Evolutionary conservation across 371 early-diverging fungal species (phyloP), one percentile per base, ranked within the genome.

Genomic region (Batrachochytrium dendrobatidis): DNA sequence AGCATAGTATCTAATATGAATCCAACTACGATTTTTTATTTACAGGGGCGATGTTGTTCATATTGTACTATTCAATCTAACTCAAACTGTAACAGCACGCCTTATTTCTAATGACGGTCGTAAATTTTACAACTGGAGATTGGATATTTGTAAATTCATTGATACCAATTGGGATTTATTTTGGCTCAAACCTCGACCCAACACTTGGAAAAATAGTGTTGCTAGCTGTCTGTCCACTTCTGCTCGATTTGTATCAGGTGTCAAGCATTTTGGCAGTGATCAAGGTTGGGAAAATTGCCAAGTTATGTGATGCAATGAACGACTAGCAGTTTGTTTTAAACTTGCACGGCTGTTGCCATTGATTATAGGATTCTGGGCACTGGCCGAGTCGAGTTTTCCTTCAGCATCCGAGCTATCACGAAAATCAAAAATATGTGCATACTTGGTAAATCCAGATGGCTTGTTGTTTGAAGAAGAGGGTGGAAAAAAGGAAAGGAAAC

Each of bases 91-190:
- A 26, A 56, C 48, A 29, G 53, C 45, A 24, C 50, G 53, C 20
- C 25, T 24, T 26, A 50, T 48, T n/a, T 55, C 65, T 31, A 48
- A 30, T 55, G 76, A 74, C 28, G 75, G 70, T 32, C 66, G 69
- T n/a, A 63, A 67, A 28, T 84, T 75, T 62, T 84, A 76, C 64
- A 70, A 74, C 35, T 70, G 74, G 63, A 79, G 76, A 58, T 71
- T 65, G 8, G 80, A 83, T 34, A 73, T 85, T 17, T 70, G 72
- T 22, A 57, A 58, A 26, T 83, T 82, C 53, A 76, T 85, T 34
- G 83, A 83, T 52, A 60, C 65, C 59, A 64, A 82, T 67, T 85
- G 86, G 86, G 58, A 66, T 28, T 63, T 70, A 34, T 81, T 85
- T 60, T 85, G 86, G 86, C 60, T 68, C 45, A 78, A 78, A 62